Base-by-base conservation (phyloP, 192 early-diverging fungal genomes). In the Dispira simplex region DNA sequence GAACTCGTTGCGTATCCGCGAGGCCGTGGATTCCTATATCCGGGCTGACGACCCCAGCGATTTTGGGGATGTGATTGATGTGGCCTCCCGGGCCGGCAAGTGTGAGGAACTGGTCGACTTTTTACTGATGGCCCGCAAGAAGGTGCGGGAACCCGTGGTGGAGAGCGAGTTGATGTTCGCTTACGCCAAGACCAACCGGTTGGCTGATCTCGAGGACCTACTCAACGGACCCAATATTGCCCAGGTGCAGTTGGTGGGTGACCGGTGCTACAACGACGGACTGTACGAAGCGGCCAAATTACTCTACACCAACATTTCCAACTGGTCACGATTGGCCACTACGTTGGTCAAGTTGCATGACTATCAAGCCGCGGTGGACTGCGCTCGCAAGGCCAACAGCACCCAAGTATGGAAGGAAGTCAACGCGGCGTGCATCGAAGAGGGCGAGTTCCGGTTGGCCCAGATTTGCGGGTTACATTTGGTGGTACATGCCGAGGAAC, bases 341-440 rank as follows among this genome's bases (percentile, higher is more conserved):
- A 99, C 95, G 1, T 79, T 98, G 20, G 94, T 99, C 46, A 84
- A 94, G 64, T 75, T 99, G 59, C 84, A 87, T 62, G 97, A 99
- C 68, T 95, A 95, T 76, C 91, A 93, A 73, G 83, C 82, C 46
- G 95, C 97, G 11, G 97, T 99, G 39, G 97, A 99, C 70, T 94
- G 95, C 63, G 97, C 95, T 11, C 85, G 97, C 69, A 99, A 99
- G 75, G 97, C 97, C 67, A 95, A 95, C 77, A 86, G 87, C 62
- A 98, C 95, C 28, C 91, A 90, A 75, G 97, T 99, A 52, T 99
- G 97, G 97, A 97, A 95, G 83, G 93, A 99, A 72, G 95, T 99
- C 66, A 90, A 98, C 68, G 84, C 87, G 16, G 94, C 94, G 11
- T 97, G 95, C 75, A 90, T 99, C 54, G 86, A 89, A 28, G 87